Evolutionary conservation across 2,329 filamentous ascomycete species (phyloP), one percentile per base, ranked within the genome.

Genomic region (Pseudogymnoascus sp.): DNA sequence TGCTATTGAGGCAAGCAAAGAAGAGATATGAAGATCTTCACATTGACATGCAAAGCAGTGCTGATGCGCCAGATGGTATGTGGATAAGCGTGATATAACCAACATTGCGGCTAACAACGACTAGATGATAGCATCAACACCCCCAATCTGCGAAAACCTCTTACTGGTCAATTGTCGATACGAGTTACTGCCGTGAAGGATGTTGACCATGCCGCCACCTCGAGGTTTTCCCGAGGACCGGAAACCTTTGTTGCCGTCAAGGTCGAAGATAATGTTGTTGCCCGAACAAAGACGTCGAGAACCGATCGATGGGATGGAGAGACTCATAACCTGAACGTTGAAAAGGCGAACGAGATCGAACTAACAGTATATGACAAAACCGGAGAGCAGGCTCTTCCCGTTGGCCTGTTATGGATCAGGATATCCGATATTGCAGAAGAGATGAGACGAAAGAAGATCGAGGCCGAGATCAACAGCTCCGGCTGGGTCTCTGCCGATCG

Each of bases 301-400:
- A 96, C 83, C 66, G 95, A 99, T 76, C 86, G 86, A 71, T 99
- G 93, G 93, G 87, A 92, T 45, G 90, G 91, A 69, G 95, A 99
- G 77, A 85, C 87, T 37, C 95, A 97, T 75, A 92, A 87, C 64
- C 88, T 99, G 66, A 91, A 95, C 68, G 95, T 99, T 64, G 93
- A 97, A 77, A 97, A 97, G 79, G 95, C 95, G 62, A 99, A 99
- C 76, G 95, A 99, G 77, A 91, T 99, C 66, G 95, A 99, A 74
- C 85, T 99, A 62, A 97, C 92, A 0, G 93, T 99, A 10, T 99
- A 99, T 76, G 95, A 99, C 75, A 97, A 96, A 77, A 88, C 92
- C 1, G 87, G 88, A 67, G 93, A 97, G 70, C 90, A 96, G 70
- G 88, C 93, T 12, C 86, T 96, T 61, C 95, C 95, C 42, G 96